Base-by-base conservation (phyloP, 768 basidiomycete genomes). In the Auricularia cornea region DNA sequence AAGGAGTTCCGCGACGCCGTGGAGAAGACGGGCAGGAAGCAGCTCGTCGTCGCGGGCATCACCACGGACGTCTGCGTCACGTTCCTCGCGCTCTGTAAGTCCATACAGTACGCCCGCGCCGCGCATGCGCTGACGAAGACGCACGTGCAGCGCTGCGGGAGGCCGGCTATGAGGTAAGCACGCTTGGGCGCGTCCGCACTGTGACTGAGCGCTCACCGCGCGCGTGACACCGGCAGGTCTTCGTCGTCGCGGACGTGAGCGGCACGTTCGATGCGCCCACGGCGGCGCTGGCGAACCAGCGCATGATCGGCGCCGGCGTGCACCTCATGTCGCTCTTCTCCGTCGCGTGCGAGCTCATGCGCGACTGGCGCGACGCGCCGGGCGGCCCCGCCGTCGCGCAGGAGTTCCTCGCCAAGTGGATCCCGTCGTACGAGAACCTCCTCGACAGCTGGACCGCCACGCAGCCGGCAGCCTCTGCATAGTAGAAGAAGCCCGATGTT, bases 1-100 rank as follows among this genome's bases (percentile, higher is more conserved):
- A 63, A 71, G 4, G 80, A 80, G 61, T 81, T 83, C 74, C 72
- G 77, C 41, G 71, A 70, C 3, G 81, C 81, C 28, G 79, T 83
- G 20, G 69, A 75, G 54, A 79, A 80, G 2, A 81, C 80, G 6
- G 80, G 79, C 10, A 81, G 80, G 70, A 79, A 77, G 67, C 81
- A 83, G 62, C 68, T 82, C 56, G 81, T 81, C 68, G 67, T 81
- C 20, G 81, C 74, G 23, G 81, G 81, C 1, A 81, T 83, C 61
- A 74, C 74, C n/a, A 83, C 81, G 32, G 81, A 83, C 59, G 81
- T 82, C 52, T 81, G 80, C 73, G 81, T 80, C 32, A 66, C 79
- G 5, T 81, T 83, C 75, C 73, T 80, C n/a, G 79, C 81, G 3
- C 72, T 82, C 32, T 82, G n/a, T n/a, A n/a, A n/a, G n/a, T n/a